phyloP scores from a whole-genome alignment of 1,284 basidiomycete genomes.

The Volvariella volvacea region DNA sequence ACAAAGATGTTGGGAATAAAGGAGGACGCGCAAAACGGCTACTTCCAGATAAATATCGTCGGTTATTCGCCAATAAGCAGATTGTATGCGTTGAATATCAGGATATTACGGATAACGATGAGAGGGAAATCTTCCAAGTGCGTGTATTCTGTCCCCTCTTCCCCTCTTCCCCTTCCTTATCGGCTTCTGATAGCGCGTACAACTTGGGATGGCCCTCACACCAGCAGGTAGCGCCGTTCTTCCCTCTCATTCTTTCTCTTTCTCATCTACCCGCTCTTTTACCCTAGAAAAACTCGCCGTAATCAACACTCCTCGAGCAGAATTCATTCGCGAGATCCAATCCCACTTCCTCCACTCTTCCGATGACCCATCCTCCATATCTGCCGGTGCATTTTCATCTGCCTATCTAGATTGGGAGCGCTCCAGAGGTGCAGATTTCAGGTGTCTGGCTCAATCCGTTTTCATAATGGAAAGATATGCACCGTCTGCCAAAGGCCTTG shows the following conservation, averaged over 20 bases:
- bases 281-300: conserved; percentile 60
- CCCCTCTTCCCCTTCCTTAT: neutral
- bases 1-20: conserved; percentile 25
- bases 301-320: conserved; percentile 41
- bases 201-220: conserved; percentile 73
- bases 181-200: conserved; percentile 49
- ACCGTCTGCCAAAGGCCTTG: conserved; percentile 19
- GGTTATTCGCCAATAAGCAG: conserved; percentile 57
- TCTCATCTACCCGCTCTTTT: neutral
- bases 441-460: conserved; percentile 48
- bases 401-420: conserved; percentile 50
- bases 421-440: conserved; percentile 55
- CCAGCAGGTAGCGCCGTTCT: conserved; percentile 34
- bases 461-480: conserved; percentile 41
- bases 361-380: conserved; percentile 16
- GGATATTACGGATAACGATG: conserved; percentile 49
- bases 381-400: conserved; percentile 26
- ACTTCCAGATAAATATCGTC: conserved; percentile 43
- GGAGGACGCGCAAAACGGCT: conserved; percentile 17
- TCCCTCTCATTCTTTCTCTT: neutral
- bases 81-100: conserved; percentile 69
- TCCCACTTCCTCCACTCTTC: conserved; percentile 33
- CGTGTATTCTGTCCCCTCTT: conserved; percentile 5
- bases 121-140: conserved; percentile 75
- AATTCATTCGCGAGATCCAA: conserved; percentile 47